These are phyloP conservation scores for Nakazawaea laoshanensis DNA, from an alignment of 805 yeast species.

Conservation along the genomic window DNA sequence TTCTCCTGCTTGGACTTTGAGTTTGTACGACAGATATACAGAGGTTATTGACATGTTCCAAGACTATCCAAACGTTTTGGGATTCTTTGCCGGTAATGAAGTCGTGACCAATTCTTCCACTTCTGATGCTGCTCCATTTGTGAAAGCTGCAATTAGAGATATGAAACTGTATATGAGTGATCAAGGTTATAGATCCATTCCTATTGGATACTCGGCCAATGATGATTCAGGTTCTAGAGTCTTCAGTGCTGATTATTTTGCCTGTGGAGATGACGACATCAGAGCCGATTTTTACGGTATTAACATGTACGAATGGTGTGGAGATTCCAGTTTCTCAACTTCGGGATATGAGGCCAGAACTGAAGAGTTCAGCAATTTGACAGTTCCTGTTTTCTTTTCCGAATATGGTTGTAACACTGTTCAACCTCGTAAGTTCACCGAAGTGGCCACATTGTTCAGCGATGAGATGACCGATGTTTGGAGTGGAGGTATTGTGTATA, in stretches of 20 bases:
- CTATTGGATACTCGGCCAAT: slow-evolving; percentile 78
- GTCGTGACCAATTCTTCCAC: slow-evolving; percentile 60
- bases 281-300: slow-evolving; percentile 80
- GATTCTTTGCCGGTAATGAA: slow-evolving; percentile 85
- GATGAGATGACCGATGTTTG: slow-evolving; percentile 71
- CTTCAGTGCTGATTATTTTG: slow-evolving; percentile 62
- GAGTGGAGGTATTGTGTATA: slow-evolving; percentile 88
- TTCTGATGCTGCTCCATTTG: slow-evolving; percentile 73
- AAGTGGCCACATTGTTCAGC: slow-evolving; percentile 58
- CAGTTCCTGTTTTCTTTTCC: slow-evolving; percentile 71
- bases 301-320: slow-evolving; percentile 90
- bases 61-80: slow-evolving; percentile 63
- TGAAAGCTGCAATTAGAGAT: slow-evolving; percentile 79
- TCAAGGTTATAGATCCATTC: slow-evolving; percentile 57
- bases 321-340: slow-evolving; percentile 41
- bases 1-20: slow-evolving; percentile 56
- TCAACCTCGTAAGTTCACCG: slow-evolving; percentile 63
- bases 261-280: slow-evolving; percentile 59
- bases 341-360: slow-evolving; percentile 69
- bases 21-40: slow-evolving; percentile 59
- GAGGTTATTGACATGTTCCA: slow-evolving; percentile 61
- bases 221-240: slow-evolving; percentile 65
- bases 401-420: slow-evolving; percentile 77
- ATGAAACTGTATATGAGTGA: slow-evolving; percentile 56
- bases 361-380: slow-evolving; percentile 51